phyloP scores from a whole-genome alignment of 2,329 filamentous ascomycete species.

The Simplicillium aogashimaense region DNA sequence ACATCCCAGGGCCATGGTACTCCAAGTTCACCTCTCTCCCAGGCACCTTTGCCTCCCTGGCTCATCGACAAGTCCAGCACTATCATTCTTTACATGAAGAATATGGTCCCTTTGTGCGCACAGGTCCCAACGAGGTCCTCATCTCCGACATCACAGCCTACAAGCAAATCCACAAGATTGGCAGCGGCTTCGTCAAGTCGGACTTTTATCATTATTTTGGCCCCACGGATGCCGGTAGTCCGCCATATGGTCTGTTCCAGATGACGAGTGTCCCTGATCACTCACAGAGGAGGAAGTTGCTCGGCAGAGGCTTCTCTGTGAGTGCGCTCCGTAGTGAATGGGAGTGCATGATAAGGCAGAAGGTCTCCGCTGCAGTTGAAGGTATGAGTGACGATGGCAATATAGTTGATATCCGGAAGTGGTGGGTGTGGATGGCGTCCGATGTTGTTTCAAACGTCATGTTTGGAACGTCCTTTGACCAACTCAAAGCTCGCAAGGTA shows the following conservation, averaged over 20 bases:
- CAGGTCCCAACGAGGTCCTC: conserved; percentile 13
- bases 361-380: conserved; percentile 26
- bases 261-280: conserved; percentile 20
- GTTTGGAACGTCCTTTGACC: conserved; percentile 44
- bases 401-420: conserved; percentile 37
- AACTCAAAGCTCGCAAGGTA: conserved; percentile 39
- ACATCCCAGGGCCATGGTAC: conserved; percentile 15
- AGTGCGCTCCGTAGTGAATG: conserved; percentile 16
- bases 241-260: conserved; percentile 26
- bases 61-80: conserved; percentile 1
- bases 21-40: conserved; percentile 11
- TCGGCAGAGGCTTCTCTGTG: conserved; percentile 23
- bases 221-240: conserved; percentile 2
- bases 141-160: conserved; percentile 12
- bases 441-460: conserved; percentile 43
- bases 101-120: conserved; percentile 17
- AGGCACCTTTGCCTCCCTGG: background rate
- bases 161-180: conserved; percentile 21
- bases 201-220: conserved; percentile 13
- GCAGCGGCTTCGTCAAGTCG: conserved; percentile 15
- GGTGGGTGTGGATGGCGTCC: conserved; percentile 42
- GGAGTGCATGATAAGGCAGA: conserved; percentile 19
- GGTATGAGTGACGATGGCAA: conserved; percentile 33
- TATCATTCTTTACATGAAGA: conserved; percentile 13
- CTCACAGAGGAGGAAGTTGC: conserved; percentile 29